phyloP scores from a whole-genome alignment of 2,329 filamentous ascomycete species.

The Fusarium sarcochroum region DNA sequence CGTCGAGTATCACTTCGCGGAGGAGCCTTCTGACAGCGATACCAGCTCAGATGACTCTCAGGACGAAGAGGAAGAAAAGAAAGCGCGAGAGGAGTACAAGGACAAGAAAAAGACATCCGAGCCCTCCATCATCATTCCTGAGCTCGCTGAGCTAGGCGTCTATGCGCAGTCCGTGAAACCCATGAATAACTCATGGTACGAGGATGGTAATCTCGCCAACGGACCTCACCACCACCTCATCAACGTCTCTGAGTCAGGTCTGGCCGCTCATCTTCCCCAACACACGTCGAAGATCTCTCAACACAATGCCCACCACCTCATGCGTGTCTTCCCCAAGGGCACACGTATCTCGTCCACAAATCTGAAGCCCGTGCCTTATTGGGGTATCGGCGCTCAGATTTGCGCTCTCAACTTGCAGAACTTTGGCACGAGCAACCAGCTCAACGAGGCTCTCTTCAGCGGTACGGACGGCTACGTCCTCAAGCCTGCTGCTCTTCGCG shows the following conservation, averaged over 20 bases:
- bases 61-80: constrained; percentile 60
- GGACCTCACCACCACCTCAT: constrained; percentile 76
- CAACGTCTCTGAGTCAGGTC: constrained; percentile 76
- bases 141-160: constrained; percentile 75
- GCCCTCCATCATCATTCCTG: constrained; percentile 69
- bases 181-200: constrained; percentile 75
- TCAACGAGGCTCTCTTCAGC: constrained; percentile 77
- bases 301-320: constrained; percentile 76
- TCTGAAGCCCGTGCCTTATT: constrained; percentile 73
- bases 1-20: constrained; percentile 74
- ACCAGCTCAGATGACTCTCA: constrained; percentile 52
- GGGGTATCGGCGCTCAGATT: constrained; percentile 77
- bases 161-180: constrained; percentile 81
- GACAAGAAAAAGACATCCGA: constrained; percentile 64
- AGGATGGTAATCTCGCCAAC: constrained; percentile 63
- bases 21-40: constrained; percentile 61
- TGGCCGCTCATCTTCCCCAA: constrained; percentile 65
- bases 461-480: constrained; percentile 76
- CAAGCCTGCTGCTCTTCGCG: constrained; percentile 72
- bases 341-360: constrained; percentile 77
- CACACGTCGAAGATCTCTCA: constrained; percentile 63
- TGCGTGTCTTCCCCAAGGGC: constrained; percentile 79
- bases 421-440: constrained; percentile 74
- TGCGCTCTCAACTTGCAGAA: constrained; percentile 80
- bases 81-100: constrained; percentile 67